A percentile compares a stretch with the other conserved stretches of the same genome.
These are phyloP conservation scores for Scutellaria minor DNA, from an alignment of 257 asterid species.

Conservation along the genomic window DNA sequence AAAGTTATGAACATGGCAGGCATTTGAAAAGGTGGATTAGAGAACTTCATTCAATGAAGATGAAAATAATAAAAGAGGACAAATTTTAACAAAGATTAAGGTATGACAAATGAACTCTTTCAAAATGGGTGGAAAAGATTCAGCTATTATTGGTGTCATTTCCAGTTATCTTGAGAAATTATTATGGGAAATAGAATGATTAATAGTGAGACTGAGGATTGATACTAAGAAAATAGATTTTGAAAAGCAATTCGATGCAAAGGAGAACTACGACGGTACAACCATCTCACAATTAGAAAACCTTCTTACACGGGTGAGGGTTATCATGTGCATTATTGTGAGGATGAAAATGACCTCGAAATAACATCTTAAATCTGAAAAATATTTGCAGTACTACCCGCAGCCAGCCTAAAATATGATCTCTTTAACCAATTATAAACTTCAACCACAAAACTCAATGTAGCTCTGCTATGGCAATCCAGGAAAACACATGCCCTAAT, in stretches of 20 bases:
- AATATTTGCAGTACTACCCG: conserved; percentile 12
- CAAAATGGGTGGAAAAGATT: not conserved
- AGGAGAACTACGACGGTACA: not conserved
- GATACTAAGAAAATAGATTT: not conserved
- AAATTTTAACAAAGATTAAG: too few relatives aligned
- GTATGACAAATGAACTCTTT: not conserved
- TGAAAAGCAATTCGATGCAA: not conserved
- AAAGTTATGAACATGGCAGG: not conserved
- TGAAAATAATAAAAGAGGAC: not conserved
- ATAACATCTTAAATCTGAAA: not conserved
- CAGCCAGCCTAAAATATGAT: not conserved
- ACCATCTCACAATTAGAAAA: not conserved
- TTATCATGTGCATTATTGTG: not conserved
- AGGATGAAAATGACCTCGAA: conserved; percentile 5
- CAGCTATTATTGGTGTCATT: not conserved
- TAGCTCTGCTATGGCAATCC: conserved; percentile 16
- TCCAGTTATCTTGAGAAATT: not conserved
- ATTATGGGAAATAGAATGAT: not conserved
- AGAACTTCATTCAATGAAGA: not conserved
- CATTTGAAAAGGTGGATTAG: conserved; percentile 2
- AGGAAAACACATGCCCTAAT: conserved; percentile 11
- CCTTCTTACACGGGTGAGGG: not conserved
- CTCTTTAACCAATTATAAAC: not conserved
- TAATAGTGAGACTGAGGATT: not conserved
- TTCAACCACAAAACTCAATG: not conserved